phyloP scores from a whole-genome alignment of 805 yeast species.

The Myxozyma sirexii region DNA sequence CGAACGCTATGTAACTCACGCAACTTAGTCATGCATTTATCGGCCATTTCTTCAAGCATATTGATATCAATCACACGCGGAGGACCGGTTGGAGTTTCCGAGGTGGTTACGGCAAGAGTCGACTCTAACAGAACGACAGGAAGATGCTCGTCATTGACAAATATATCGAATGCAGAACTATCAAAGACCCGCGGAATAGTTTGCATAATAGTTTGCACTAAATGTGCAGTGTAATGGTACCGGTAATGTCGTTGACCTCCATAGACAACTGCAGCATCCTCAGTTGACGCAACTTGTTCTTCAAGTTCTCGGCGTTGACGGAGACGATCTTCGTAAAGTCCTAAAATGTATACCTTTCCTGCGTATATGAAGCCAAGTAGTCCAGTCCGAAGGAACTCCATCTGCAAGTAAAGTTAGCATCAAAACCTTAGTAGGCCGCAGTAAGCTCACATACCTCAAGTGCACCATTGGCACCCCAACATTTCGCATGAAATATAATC shows the following conservation, averaged over 20 bases:
- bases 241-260: conserved; percentile 41
- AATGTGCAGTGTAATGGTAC: conserved; percentile 84
- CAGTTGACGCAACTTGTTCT: conserved; percentile 34
- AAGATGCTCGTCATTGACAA: conserved; percentile 74
- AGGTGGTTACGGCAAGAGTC: conserved; percentile 48
- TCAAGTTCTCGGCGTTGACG: conserved; percentile 56
- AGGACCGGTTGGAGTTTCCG: conserved; percentile 34
- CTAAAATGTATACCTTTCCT: conserved; percentile 86
- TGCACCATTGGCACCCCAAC: conserved; percentile 69
- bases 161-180: conserved; percentile 87
- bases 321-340: conserved; percentile 88
- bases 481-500: conserved; percentile 77
- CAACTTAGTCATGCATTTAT: conserved; percentile 50
- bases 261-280: neutral
- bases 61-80: conserved; percentile 44
- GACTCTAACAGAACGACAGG: conserved; percentile 88
- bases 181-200: conserved; percentile 82
- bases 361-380: conserved; percentile 82
- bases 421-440: neutral
- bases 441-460: conserved; percentile 48
- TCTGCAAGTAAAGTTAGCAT: conserved; percentile 23
- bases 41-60: conserved; percentile 54
- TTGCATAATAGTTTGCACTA: conserved; percentile 80
- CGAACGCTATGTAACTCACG: conserved; percentile 69
- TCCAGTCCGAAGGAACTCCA: conserved; percentile 88